These are phyloP conservation scores for Yamadazyma taylorii DNA, from an alignment of 1,139 yeast species.

Conservation along the genomic window DNA sequence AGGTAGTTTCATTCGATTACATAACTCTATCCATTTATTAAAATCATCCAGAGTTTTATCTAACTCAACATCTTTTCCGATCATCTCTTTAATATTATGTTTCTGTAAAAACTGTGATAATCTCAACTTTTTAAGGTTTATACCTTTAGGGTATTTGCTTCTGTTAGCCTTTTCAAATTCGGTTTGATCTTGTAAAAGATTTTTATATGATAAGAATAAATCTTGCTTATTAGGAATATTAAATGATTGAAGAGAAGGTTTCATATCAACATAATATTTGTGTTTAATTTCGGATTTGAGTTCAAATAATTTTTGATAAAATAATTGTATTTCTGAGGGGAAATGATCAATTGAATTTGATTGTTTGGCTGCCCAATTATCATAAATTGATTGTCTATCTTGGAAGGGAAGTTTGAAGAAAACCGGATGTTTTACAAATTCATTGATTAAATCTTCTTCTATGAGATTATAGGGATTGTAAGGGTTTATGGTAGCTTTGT, in stretches of 20 bases:
- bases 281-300: slow-evolving; percentile 31
- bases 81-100: slow-evolving; percentile 1
- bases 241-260: slow-evolving; percentile 7
- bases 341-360: slow-evolving; percentile 11
- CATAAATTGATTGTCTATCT: slow-evolving; percentile 27
- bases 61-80: neutral
- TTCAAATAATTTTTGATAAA: slow-evolving; percentile 28
- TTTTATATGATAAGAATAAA: slow-evolving; percentile 14
- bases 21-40: slow-evolving; percentile 32
- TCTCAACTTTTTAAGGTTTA: slow-evolving; percentile 20
- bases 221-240: slow-evolving; percentile 11
- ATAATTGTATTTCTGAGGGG: slow-evolving; percentile 28
- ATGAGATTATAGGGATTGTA: slow-evolving; percentile 43
- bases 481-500: slow-evolving; percentile 25
- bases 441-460: slow-evolving; percentile 35
- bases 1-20: slow-evolving; percentile 24
- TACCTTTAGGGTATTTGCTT: slow-evolving; percentile 3
- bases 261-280: slow-evolving; percentile 29
- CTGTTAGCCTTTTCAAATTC: slow-evolving; percentile 13
- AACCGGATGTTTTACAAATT: slow-evolving; percentile 30
- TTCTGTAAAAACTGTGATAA: slow-evolving; percentile 21
- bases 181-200: slow-evolving; percentile 10
- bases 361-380: slow-evolving; percentile 30
- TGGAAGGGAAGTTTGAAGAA: slow-evolving; percentile 26
- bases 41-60: slow-evolving; percentile 15